These are phyloP conservation scores for Cordyceps javanica DNA, from an alignment of 2,329 filamentous ascomycete species.

Conservation along the genomic window DNA sequence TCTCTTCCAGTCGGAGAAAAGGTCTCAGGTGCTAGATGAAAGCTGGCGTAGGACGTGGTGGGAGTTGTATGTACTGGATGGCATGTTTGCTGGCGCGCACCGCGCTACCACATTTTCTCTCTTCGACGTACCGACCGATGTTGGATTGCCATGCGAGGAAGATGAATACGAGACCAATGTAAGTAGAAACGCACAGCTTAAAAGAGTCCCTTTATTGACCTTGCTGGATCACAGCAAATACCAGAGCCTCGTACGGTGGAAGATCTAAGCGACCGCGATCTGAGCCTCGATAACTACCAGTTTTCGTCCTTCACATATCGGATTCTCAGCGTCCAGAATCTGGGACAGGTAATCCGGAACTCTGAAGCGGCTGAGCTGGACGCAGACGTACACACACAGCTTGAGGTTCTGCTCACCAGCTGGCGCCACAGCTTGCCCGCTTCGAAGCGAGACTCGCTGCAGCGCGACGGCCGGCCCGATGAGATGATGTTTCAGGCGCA, in stretches of 20 bases:
- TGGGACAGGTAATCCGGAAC: not conserved
- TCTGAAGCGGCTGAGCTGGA: not conserved
- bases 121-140: not conserved
- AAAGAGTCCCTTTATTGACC: not conserved
- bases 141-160: constrained; percentile 5
- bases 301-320: constrained; percentile 7
- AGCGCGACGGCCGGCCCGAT: not conserved
- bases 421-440: constrained; percentile 5
- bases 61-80: constrained; percentile 65
- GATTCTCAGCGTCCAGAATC: constrained; percentile 2
- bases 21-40: constrained; percentile 53
- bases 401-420: not conserved
- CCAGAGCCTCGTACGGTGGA: not conserved
- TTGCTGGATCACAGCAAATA: not conserved
- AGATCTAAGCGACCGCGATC: not conserved
- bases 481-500: constrained; percentile 11
- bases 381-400: not conserved
- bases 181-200: not conserved
- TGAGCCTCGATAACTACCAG: not conserved
- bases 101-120: not conserved
- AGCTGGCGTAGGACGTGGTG: constrained; percentile 78
- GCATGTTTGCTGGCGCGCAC: constrained; percentile 58
- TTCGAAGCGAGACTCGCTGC: constrained; percentile 1
- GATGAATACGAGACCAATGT: not conserved
- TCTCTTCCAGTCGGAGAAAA: not conserved